A percentile compares a stretch with the other conserved stretches of the same genome.
phyloP scores from a whole-genome alignment of 305 asterid species.

The Fraxinus floribunda region DNA sequence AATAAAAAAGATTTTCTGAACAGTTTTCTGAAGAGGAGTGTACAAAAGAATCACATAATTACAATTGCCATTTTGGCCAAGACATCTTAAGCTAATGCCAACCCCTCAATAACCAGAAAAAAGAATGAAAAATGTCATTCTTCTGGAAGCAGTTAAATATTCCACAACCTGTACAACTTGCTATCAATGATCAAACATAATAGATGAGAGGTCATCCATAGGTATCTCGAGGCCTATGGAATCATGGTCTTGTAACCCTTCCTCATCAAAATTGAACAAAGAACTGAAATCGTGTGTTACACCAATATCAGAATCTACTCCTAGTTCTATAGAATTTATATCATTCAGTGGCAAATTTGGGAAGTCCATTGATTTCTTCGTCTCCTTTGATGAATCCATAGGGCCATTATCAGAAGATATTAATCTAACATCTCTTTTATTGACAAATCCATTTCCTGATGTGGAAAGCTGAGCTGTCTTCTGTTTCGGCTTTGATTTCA shows the following conservation, averaged over 20 bases:
- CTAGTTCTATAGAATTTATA: constrained; percentile 60
- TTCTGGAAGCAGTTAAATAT: constrained; percentile 38
- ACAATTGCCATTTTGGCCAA: constrained; percentile 60
- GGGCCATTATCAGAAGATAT: constrained; percentile 44
- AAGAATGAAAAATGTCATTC: constrained; percentile 18
- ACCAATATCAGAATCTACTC: constrained; percentile 61
- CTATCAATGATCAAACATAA: constrained; percentile 50
- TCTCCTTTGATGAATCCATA: constrained; percentile 31
- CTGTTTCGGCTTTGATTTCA: constrained; percentile 80
- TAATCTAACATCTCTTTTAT: constrained; percentile 56
- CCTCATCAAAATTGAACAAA: constrained; percentile 88
- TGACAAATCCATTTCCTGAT: constrained; percentile 56
- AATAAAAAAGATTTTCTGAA: constrained; percentile 27
- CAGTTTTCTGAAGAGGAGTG: constrained; percentile 25
- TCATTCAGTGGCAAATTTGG: constrained; percentile 50
- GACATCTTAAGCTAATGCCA: constrained; percentile 33
- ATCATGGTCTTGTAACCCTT: constrained; percentile 61
- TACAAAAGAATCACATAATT: constrained; percentile 57
- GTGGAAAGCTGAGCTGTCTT: constrained; percentile 79
- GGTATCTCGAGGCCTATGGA: constrained; percentile 78
- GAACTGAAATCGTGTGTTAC: constrained; percentile 73
- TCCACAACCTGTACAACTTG: constrained; percentile 61
- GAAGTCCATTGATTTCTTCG: constrained; percentile 39
- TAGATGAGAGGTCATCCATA: constrained; percentile 78
- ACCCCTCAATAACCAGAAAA: constrained; percentile 11